Percentiles rank a stretch among this genome's conserved stretches.
Evolutionary conservation across 2,329 filamentous ascomycete genomes (phyloP).

Genomic region (Teratosphaeria zuluensis): DNA sequence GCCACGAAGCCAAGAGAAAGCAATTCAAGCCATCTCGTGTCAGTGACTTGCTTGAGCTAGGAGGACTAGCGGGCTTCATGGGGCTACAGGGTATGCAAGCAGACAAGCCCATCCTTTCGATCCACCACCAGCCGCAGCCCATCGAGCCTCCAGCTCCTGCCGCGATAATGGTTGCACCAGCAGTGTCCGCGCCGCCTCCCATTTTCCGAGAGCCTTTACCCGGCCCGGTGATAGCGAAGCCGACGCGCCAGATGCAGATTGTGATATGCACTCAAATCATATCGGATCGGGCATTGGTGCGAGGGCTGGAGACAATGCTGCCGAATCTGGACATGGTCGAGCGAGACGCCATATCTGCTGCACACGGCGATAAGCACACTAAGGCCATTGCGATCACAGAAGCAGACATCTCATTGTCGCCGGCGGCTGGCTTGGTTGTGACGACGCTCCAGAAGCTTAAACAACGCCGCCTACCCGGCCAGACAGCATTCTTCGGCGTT

Average conservation of each 20-base stretch:
- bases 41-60: constrained; percentile 4
- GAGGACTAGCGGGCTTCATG: constrained; percentile 6
- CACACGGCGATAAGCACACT: background rate
- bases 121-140: background rate
- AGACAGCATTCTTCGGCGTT: constrained; percentile 36
- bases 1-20: background rate
- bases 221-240: constrained; percentile 4
- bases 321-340: constrained; percentile 48
- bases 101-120: background rate
- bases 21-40: background rate
- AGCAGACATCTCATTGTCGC: constrained; percentile 65
- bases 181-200: background rate
- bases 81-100: constrained; percentile 5
- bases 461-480: constrained; percentile 60
- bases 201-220: background rate
- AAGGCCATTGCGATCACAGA: constrained; percentile 30
- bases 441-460: constrained; percentile 63
- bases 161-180: constrained; percentile 7
- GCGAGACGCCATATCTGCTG: constrained; percentile 37
- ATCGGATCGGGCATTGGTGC: constrained; percentile 39
- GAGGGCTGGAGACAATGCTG: constrained; percentile 41
- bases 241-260: constrained; percentile 28
- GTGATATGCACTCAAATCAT: constrained; percentile 44
- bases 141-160: constrained; percentile 3
- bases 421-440: constrained; percentile 57